Conservation (phyloP, 1,284 basidiomycete species). For the Stereum hirsutum region DNA sequence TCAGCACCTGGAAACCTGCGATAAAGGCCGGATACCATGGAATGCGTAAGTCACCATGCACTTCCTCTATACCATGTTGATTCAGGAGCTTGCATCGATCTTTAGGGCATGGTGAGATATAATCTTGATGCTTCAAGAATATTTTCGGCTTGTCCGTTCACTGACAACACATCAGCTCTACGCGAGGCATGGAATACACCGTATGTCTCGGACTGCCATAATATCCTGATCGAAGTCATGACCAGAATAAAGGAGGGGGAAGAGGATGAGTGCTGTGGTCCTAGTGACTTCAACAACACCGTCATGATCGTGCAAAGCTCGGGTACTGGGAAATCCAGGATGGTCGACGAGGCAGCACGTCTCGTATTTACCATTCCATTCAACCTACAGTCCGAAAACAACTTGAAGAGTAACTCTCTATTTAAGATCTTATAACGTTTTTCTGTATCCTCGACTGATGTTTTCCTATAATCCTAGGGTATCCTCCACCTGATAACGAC, state of each 20-base stretch:
- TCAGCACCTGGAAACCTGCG: background rate
- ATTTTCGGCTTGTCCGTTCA: no score
- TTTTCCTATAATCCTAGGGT: no score
- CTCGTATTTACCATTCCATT: conserved; percentile 5
- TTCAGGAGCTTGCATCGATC: background rate
- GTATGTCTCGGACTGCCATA: background rate
- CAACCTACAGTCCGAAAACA: background rate
- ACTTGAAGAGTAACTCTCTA: no score
- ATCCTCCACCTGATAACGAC: no score
- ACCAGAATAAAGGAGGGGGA: background rate
- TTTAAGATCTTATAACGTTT: no score
- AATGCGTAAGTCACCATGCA: background rate
- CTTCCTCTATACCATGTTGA: background rate
- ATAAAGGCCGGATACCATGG: background rate
- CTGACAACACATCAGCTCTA: background rate
- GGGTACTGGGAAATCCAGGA: conserved; percentile 5
- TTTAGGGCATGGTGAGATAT: background rate
- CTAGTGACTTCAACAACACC: background rate
- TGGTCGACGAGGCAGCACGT: conserved; percentile 3
- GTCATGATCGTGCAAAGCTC: conserved; percentile 5
- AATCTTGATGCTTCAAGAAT: no score
- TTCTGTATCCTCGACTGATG: no score
- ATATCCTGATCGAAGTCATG: background rate
- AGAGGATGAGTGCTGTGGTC: no score
- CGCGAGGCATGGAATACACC: background rate